Percentiles rank a stretch among this genome's conserved stretches.
These are phyloP conservation scores for Orbilia blumenaviensis DNA, from an alignment of 2,329 filamentous ascomycete species.

Conservation along the genomic window DNA sequence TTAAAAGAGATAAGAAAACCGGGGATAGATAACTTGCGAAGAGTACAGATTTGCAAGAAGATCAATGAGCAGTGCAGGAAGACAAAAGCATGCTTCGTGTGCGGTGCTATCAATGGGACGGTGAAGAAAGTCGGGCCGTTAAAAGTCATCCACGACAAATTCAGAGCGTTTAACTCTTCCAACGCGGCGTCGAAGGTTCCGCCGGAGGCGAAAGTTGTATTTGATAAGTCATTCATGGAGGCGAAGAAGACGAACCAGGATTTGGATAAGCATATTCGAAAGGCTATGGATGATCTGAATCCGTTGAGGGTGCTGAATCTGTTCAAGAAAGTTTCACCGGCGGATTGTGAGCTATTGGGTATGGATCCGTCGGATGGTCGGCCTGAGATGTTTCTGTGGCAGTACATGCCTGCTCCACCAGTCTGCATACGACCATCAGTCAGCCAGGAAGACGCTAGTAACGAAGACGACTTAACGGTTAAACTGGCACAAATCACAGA, in stretches of 20 bases:
- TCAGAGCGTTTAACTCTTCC: constrained; percentile 85
- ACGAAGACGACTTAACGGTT: constrained; percentile 94
- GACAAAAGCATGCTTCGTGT: constrained; percentile 81
- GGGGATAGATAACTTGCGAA: constrained; percentile 84
- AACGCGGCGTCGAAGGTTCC: constrained; percentile 84
- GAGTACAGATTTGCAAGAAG: constrained; percentile 83
- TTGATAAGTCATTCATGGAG: constrained; percentile 83
- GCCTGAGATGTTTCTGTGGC: constrained; percentile 98
- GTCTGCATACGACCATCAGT: constrained; percentile 95
- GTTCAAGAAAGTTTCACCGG: constrained; percentile 84
- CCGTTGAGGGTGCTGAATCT: constrained; percentile 87
- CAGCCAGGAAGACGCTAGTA: constrained; percentile 89
- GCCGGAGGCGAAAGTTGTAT: constrained; percentile 81
- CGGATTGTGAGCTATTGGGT: constrained; percentile 89
- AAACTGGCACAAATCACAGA: constrained; percentile 97
- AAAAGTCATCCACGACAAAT: constrained; percentile 94
- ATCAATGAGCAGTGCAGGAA: constrained; percentile 92
- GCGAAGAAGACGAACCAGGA: constrained; percentile 81
- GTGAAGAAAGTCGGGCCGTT: constrained; percentile 92
- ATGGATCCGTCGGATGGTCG: constrained; percentile 85
- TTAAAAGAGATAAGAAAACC: constrained; percentile 82
- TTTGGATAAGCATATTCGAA: constrained; percentile 87
- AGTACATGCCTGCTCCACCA: constrained; percentile 90
- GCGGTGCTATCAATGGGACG: constrained; percentile 82
- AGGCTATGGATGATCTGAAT: constrained; percentile 93